Evolutionary conservation across 1,139 yeast genomes (phyloP), one percentile per base, ranked within the genome.

Genomic region (Yamadazyma buinensis): DNA sequence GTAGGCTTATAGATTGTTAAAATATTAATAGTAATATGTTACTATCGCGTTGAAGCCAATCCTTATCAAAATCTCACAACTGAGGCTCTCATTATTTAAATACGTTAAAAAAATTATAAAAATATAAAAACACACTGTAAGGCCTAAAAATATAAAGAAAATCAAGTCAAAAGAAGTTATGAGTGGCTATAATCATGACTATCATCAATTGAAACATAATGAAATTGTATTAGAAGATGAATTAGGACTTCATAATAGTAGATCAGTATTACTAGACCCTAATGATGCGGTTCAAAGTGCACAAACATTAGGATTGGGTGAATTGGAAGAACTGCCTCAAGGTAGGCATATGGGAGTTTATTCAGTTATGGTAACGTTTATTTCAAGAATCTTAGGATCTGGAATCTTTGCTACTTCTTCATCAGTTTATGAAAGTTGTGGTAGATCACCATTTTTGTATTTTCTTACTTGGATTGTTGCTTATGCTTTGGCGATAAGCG

Each of bases 341-440:
- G 90, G 92, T 1, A 62, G 92, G 23, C 88, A 83, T 54, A 54
- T 83, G 40, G 90, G 90, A 0, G 52, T 80, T 2, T 80, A 72
- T 46, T 78, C 87, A 5, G 80, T 85, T 0, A 67, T 80, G 32
- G 70, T 80, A 15, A 44, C 81, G 38, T 79, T 80, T 46, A 69
- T 83, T 3, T 77, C 85, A 17, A 61, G 88, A 40, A 82, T 83
- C 28, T 64, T 83, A n/a, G 92, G 92, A 0, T 78, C 87, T 1
- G 92, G 92, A 0, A 82, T 83, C 13, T 80, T 83, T 58, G 81
- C 87, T 12, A 76, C 81, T 1, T 81, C 90, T 0, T 72, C 84
- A 13, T 75, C 80, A 17, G 76, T 83, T 24, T 80, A 74, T 48
- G 72, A 70, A 29, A 83, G 80, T 46, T 75, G 80, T 47, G 90